Evolutionary conservation across 139 green algal species (phyloP).

Genomic region (Klebsormidium nitens): DNA sequence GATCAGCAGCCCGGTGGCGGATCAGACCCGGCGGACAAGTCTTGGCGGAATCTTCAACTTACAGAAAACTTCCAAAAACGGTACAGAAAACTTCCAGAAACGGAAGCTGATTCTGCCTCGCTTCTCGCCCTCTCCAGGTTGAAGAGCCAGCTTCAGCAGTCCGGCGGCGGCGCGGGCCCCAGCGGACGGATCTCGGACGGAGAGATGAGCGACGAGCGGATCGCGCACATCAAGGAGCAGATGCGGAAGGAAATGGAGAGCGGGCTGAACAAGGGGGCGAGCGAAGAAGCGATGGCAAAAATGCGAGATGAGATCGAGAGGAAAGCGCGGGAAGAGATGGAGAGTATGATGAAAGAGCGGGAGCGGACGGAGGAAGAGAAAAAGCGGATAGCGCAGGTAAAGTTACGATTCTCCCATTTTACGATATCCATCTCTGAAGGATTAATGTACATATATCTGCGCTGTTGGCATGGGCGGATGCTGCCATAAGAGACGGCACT

Average conservation of each 20-base stretch:
- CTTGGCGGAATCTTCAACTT: too few species aligned
- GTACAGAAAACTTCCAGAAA: too few species aligned
- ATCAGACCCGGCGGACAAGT: too few species aligned
- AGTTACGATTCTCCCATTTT: too few species aligned
- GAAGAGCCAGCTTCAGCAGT: slow-evolving; percentile 56
- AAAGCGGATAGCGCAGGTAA: slow-evolving; percentile 6
- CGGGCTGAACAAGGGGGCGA: slow-evolving; percentile 27
- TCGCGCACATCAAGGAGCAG: slow-evolving; percentile 46
- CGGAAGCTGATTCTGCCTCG: too few species aligned
- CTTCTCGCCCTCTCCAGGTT: slow-evolving; percentile 48
- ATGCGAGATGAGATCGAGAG: slow-evolving; percentile 43
- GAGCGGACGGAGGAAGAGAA: slow-evolving; percentile 34
- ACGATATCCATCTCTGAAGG: too few species aligned
- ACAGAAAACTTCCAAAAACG: too few species aligned
- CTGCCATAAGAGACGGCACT: too few species aligned
- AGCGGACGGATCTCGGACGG: slow-evolving; percentile 24
- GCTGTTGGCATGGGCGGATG: too few species aligned
- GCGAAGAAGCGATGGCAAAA: slow-evolving; percentile 47
- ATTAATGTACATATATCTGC: too few species aligned
- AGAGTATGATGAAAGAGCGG: slow-evolving; percentile 3
- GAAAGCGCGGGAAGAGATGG: slow-evolving; percentile 10
- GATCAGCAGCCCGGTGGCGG: too few species aligned
- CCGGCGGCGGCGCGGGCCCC: background rate
- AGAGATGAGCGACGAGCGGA: slow-evolving; percentile 37
- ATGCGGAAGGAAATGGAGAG: slow-evolving; percentile 47